Evolutionary conservation across 2,329 filamentous ascomycete species (phyloP).

Genomic region (Epichloe coenophiala): DNA sequence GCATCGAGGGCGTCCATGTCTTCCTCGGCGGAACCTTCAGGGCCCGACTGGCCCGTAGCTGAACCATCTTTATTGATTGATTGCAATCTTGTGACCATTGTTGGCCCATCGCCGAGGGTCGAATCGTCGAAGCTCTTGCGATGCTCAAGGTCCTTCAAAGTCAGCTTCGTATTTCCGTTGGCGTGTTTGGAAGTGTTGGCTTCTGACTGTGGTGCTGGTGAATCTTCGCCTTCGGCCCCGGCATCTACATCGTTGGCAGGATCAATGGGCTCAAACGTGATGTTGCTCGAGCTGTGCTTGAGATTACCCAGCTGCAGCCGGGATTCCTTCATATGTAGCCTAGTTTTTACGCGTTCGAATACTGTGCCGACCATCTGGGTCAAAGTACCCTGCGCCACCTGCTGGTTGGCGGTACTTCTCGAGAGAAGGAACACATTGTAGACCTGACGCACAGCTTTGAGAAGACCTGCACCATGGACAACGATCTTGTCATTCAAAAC

Average conservation of each 20-base stretch:
- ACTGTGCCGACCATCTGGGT: constrained; percentile 99
- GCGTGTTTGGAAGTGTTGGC: constrained; percentile 16
- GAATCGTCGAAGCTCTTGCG: constrained; percentile 58
- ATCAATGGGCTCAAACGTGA: constrained; percentile 35
- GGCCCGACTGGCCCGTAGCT: constrained; percentile 38
- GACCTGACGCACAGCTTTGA: constrained; percentile 94
- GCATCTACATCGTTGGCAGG: constrained; percentile 22
- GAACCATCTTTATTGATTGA: constrained; percentile 24
- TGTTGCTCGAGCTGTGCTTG: constrained; percentile 38
- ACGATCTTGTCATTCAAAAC: constrained; percentile 98
- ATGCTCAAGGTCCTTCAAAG: constrained; percentile 52
- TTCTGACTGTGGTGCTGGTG: constrained; percentile 19
- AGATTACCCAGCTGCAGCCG: constrained; percentile 44
- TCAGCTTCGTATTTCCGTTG: constrained; percentile 40
- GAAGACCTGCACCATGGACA: constrained; percentile 85
- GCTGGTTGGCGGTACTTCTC: constrained; percentile 86
- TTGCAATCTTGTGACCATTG: constrained; percentile 51
- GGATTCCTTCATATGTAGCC: constrained; percentile 77
- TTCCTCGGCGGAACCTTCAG: constrained; percentile 42
- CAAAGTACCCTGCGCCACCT: constrained; percentile 89
- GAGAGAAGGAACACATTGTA: constrained; percentile 98
- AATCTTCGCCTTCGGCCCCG: constrained; percentile 23
- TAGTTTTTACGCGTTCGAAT: constrained; percentile 82
- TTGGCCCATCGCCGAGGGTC: constrained; percentile 51
- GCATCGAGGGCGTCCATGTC: constrained; percentile 46